These are phyloP conservation scores for Samsoniella hepiali DNA, from an alignment of 2,329 filamentous ascomycete genomes.

Conservation along the genomic window DNA sequence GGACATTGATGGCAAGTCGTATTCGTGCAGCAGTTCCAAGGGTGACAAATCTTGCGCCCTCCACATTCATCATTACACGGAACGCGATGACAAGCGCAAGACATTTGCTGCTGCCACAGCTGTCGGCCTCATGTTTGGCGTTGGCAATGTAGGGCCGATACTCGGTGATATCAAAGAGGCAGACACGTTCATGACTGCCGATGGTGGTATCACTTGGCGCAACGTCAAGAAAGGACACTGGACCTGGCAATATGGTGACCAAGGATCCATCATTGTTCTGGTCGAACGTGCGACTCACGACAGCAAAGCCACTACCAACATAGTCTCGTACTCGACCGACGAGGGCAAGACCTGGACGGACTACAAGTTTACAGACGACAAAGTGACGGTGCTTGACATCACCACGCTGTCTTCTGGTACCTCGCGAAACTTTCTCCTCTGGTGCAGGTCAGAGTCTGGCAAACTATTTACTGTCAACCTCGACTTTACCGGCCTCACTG, in stretches of 20 bases:
- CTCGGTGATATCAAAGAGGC: constrained; percentile 67
- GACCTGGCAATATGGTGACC: constrained; percentile 93
- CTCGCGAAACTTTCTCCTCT: constrained; percentile 87
- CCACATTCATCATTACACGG: constrained; percentile 94
- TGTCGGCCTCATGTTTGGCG: constrained; percentile 83
- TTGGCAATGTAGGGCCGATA: constrained; percentile 80
- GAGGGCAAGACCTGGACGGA: constrained; percentile 77
- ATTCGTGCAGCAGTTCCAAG: constrained; percentile 59
- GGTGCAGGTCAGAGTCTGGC: constrained; percentile 61
- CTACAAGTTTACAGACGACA: constrained; percentile 67
- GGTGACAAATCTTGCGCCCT: constrained; percentile 72
- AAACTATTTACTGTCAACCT: constrained; percentile 73
- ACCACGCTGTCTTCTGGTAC: constrained; percentile 86
- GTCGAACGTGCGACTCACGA: constrained; percentile 69
- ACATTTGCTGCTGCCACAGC: constrained; percentile 87
- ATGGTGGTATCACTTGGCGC: constrained; percentile 88
- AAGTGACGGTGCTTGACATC: constrained; percentile 73
- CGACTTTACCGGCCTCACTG: constrained; percentile 80
- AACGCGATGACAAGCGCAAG: constrained; percentile 74
- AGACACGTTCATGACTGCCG: constrained; percentile 85
- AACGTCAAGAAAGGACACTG: constrained; percentile 82
- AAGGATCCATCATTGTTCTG: constrained; percentile 88
- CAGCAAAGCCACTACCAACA: constrained; percentile 64
- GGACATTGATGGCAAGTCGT: constrained; percentile 68
- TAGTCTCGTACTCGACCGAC: constrained; percentile 73